Conservation (phyloP, 306 rosid genomes). For the Adenanthera pavonina region DNA sequence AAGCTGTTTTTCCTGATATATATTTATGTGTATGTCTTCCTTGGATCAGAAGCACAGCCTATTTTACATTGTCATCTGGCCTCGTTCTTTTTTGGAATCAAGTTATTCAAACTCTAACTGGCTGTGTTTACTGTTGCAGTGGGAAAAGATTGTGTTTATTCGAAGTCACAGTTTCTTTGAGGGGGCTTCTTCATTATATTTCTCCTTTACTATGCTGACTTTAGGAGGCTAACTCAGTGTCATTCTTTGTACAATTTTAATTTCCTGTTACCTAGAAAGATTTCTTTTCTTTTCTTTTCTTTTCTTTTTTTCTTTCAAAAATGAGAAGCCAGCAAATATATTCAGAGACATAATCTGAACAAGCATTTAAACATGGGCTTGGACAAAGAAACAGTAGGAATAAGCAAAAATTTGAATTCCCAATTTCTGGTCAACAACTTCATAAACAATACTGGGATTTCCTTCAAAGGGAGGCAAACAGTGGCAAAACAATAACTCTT, state of each 20-base stretch:
- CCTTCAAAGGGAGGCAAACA: not conserved
- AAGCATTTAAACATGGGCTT: not conserved
- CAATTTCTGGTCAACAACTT: not conserved
- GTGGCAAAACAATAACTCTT: not conserved
- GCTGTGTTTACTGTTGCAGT: not conserved
- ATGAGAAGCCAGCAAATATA: not conserved
- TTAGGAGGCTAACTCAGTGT: not conserved
- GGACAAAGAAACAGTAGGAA: not conserved
- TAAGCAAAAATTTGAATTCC: too few species aligned
- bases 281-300: too few species aligned
- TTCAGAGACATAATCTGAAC: not conserved
- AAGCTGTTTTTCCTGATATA: not conserved
- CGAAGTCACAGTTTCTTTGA: not conserved
- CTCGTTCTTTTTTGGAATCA: too few species aligned
- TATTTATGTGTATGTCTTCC: too few species aligned
- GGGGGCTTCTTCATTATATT: not conserved
- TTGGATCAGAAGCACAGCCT: too few species aligned
- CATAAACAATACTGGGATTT: not conserved
- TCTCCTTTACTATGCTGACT: too few species aligned
- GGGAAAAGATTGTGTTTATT: not conserved
- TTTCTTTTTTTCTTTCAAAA: too few species aligned
- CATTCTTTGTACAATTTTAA: not conserved
- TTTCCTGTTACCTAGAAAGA: not conserved
- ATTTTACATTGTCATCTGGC: too few species aligned
- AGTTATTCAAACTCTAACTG: too few species aligned